These are phyloP conservation scores for Mycotypha africana DNA, from an alignment of 371 early-diverging fungal species.

Conservation along the genomic window DNA sequence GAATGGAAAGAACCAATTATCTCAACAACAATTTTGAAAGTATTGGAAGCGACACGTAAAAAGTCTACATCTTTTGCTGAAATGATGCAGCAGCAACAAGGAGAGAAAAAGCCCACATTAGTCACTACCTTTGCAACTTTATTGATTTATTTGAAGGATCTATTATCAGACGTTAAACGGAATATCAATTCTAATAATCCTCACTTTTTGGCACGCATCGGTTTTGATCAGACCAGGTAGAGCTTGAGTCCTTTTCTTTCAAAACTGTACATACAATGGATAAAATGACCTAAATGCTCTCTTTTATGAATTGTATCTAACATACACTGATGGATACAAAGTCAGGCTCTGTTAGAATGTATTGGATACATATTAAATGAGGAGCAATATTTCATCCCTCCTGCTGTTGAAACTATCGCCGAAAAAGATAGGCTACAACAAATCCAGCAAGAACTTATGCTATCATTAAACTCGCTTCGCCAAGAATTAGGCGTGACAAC, in stretches of 20 bases:
- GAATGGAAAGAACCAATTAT: slow-evolving; percentile 13
- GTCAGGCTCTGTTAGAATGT: slow-evolving; percentile 27
- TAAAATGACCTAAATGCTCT: too few relatives aligned
- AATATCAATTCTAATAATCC: slow-evolving; percentile 31
- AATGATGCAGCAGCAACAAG: slow-evolving; percentile 5
- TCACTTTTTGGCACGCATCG: slow-evolving; percentile 23
- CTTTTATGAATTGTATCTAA: neutral
- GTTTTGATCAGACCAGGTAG: slow-evolving; percentile 35
- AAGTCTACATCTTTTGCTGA: slow-evolving; percentile 16
- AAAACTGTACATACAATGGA: too few relatives aligned
- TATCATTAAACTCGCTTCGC: slow-evolving; percentile 13
- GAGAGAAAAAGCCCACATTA: slow-evolving; percentile 18
- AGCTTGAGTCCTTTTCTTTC: too few relatives aligned
- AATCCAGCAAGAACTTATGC: slow-evolving; percentile 23
- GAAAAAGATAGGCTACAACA: slow-evolving; percentile 1
- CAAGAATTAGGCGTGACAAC: slow-evolving; percentile 12
- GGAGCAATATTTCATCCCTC: slow-evolving; percentile 29
- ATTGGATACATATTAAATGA: slow-evolving; percentile 31
- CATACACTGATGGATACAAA: slow-evolving; percentile 1
- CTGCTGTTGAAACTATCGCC: slow-evolving; percentile 15
- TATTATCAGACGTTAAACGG: slow-evolving; percentile 19
- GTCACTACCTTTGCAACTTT: slow-evolving; percentile 18
- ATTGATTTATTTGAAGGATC: slow-evolving; percentile 24
- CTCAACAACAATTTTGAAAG: slow-evolving; percentile 9
- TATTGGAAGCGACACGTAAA: slow-evolving; percentile 11